Base-by-base conservation (phyloP, 1,284 basidiomycete genomes). In the Coniferiporia sulphurascens region DNA sequence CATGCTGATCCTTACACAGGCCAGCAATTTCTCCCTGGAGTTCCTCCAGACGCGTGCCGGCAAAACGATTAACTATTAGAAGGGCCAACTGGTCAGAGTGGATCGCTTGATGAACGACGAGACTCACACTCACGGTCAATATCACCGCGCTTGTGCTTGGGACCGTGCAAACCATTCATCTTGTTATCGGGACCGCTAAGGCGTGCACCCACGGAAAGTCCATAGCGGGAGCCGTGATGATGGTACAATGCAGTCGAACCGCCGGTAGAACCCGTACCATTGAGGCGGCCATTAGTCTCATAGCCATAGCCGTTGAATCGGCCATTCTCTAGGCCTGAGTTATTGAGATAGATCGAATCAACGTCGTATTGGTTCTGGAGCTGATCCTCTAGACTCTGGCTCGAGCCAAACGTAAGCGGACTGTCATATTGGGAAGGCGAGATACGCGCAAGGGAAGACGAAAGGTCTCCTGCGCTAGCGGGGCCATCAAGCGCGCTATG, bases 1-100 rank as follows among this genome's bases (percentile, higher is more conserved):
- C 97, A 73, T 99, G 97, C 75, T 99, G 97, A 73, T 99, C 97
- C 75, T 98, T 98, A 84, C 95, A 98, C 34, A 99, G 76, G 13
- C 85, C 80, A 32, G 95, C 86, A 65, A 99, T 95, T 73, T 98
- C 93, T 63, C 96, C 96, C 66, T 91, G 87, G 49, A 99, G 78
- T 70, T 99, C 97, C 72, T 99, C 97, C 58, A 99, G 81, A 54
- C 94, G 88, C 48, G 94, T 96, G 32, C 94, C 93, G 27, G 95
- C 87, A 72, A 97, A 98, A 9, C 95, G 87, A 76, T 98, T 98
- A 73, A 95, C 92, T 93, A 62, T 0, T 52, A 54, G 54, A 48
- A 62, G 22, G 36, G 17, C 13, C n/a, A 15, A 13, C 8, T 35
- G 27, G 48, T 56, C 50, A 65, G 60, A 52, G 15, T 58, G 19